These are phyloP conservation scores for Globisporangium cylindrosporum DNA, from an alignment of 352 stramenopile species.

Conservation along the genomic window DNA sequence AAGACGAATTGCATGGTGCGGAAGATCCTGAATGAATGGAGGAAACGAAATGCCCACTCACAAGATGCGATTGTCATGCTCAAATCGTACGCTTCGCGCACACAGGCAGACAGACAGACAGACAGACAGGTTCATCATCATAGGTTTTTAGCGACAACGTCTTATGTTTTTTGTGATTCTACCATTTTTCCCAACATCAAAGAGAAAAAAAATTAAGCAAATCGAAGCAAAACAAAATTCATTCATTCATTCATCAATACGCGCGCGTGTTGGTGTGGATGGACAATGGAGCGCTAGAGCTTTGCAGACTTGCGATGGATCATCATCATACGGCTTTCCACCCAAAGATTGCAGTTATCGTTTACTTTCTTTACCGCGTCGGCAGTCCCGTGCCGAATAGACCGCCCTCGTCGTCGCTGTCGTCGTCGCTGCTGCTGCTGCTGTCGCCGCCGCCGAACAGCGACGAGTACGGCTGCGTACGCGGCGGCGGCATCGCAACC, in stretches of 20 bases:
- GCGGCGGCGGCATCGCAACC: conserved; percentile 11
- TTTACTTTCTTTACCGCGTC: conserved; percentile 40
- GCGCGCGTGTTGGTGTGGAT: neutral
- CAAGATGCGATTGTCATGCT: neutral
- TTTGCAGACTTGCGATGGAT: neutral
- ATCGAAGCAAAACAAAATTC: neutral
- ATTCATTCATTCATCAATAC: neutral
- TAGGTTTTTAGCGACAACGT: conserved; percentile 2
- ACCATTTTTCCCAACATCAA: neutral
- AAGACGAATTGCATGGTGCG: neutral
- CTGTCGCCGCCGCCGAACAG: conserved; percentile 61
- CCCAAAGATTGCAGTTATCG: too few species aligned
- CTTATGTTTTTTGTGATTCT: conserved; percentile 3
- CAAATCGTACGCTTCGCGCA: neutral
- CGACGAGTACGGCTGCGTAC: conserved; percentile 43
- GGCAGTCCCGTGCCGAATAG: conserved; percentile 79
- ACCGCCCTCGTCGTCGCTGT: conserved; percentile 75
- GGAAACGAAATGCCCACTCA: neutral
- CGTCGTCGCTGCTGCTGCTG: conserved; percentile 56
- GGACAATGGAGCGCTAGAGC: neutral
- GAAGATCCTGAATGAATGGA: neutral
- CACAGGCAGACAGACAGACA: neutral
- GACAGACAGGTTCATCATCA: neutral
- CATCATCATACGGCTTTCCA: neutral
- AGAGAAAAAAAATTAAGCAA: neutral